Conservation (phyloP, 176 grass and related monocot species). For the Pharus latifolius region DNA sequence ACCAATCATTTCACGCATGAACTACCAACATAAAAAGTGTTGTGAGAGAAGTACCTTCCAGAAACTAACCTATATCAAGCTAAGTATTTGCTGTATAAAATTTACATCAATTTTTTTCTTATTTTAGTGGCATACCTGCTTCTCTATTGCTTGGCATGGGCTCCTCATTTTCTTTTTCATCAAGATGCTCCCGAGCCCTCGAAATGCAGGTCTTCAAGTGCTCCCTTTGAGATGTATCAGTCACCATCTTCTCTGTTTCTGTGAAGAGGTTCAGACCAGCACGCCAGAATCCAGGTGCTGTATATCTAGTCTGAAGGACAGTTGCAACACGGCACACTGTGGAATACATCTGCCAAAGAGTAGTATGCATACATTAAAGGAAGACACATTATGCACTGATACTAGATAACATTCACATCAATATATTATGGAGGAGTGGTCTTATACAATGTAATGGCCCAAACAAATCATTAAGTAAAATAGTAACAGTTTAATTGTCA, state of each 20-base stretch:
- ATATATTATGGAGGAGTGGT: not conserved
- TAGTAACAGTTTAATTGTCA: not conserved
- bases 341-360: constrained; percentile 52
- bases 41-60: not conserved
- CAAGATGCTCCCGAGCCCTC: constrained; percentile 57
- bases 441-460: not conserved
- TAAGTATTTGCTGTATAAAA: not conserved
- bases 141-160: constrained; percentile 38
- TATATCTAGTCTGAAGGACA: constrained; percentile 85
- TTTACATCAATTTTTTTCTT: not conserved
- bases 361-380: not conserved
- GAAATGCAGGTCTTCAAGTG: constrained; percentile 61
- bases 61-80: not conserved
- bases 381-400: not conserved
- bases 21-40: not conserved
- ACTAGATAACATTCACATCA: not conserved
- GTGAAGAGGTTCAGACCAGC: constrained; percentile 72
- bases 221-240: constrained; percentile 43
- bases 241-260: constrained; percentile 55
- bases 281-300: constrained; percentile 77
- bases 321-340: constrained; percentile 70
- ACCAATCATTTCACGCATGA: not conserved
- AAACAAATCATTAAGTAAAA: constrained; percentile 9
- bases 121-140: constrained; percentile 47
- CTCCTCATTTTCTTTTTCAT: constrained; percentile 57